A percentile compares a stretch with the other conserved stretches of the same genome.
Conservation (phyloP, 116 monocot genomes). For the Papilionanthe hybrid region DNA sequence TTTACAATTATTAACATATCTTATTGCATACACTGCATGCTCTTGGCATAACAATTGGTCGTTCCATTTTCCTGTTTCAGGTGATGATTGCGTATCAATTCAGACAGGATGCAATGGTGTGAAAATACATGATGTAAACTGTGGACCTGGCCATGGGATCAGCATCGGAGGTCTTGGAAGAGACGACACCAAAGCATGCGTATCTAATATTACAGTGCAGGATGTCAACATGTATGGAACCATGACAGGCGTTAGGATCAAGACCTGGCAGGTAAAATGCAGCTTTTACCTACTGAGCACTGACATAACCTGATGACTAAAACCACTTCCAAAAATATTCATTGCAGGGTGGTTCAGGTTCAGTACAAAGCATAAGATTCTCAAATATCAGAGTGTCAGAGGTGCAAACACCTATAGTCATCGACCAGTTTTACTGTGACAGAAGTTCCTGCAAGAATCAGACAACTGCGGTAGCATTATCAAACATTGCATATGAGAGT, state of each 20-base stretch:
- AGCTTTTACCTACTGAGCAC: not conserved
- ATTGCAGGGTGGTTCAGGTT: slow-evolving; percentile 84
- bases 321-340: not conserved
- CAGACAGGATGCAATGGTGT: slow-evolving; percentile 86
- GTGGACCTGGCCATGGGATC: slow-evolving; percentile 94
- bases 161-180: slow-evolving; percentile 89
- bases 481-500: slow-evolving; percentile 52
- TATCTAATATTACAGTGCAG: slow-evolving; percentile 70
- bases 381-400: slow-evolving; percentile 58
- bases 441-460: slow-evolving; percentile 63
- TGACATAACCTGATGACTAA: not conserved
- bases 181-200: slow-evolving; percentile 59
- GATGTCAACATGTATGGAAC: slow-evolving; percentile 50
- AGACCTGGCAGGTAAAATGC: slow-evolving; percentile 84
- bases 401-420: slow-evolving; percentile 73
- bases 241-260: slow-evolving; percentile 72
- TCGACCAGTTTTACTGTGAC: slow-evolving; percentile 93
- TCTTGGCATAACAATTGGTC: too few species aligned
- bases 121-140: slow-evolving; percentile 61
- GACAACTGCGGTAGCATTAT: slow-evolving; percentile 66
- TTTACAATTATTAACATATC: not conserved
- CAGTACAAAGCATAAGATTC: slow-evolving; percentile 55
- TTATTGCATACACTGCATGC: too few species aligned
- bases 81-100: slow-evolving; percentile 90
- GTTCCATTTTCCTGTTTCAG: slow-evolving; percentile 19